Evolutionary conservation across 2,329 filamentous ascomycete genomes (phyloP).

Genomic region (Rhytidhysteron rufulum): DNA sequence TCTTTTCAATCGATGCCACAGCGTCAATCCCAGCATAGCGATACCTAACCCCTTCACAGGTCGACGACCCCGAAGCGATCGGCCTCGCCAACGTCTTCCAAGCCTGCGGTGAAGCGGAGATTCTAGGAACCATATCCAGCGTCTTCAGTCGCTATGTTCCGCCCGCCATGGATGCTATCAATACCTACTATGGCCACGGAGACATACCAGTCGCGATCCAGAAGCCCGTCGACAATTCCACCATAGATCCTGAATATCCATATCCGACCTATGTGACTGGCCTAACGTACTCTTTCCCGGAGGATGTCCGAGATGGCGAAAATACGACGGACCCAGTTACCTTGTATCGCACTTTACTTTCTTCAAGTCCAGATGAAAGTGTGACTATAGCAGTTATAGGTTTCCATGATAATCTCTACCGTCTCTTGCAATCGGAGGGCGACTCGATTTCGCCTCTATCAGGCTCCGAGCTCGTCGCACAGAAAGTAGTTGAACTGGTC

Average conservation of each 20-base stretch:
- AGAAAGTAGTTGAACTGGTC: background rate
- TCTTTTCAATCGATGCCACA: no score
- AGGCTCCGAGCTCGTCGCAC: background rate
- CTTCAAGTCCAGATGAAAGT: background rate
- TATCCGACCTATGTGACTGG: background rate
- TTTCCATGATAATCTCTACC: conserved; percentile 1
- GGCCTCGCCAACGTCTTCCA: conserved; percentile 2
- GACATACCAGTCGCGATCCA: background rate
- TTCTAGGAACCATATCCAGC: background rate
- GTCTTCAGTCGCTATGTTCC: background rate
- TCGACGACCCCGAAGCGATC: background rate
- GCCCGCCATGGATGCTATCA: conserved; percentile 1
- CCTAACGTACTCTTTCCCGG: background rate
- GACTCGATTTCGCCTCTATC: background rate
- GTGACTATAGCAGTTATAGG: background rate
- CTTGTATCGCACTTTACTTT: background rate
- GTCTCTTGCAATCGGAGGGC: background rate
- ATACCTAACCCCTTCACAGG: background rate
- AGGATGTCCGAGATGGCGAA: background rate
- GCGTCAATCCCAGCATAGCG: background rate
- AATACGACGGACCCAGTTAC: conserved; percentile 1
- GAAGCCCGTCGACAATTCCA: conserved; percentile 1
- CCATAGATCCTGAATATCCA: background rate
- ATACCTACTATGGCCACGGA: background rate
- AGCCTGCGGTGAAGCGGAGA: background rate